phyloP scores from a whole-genome alignment of 345 rosid genomes.

The Schrenkiella parvula region DNA sequence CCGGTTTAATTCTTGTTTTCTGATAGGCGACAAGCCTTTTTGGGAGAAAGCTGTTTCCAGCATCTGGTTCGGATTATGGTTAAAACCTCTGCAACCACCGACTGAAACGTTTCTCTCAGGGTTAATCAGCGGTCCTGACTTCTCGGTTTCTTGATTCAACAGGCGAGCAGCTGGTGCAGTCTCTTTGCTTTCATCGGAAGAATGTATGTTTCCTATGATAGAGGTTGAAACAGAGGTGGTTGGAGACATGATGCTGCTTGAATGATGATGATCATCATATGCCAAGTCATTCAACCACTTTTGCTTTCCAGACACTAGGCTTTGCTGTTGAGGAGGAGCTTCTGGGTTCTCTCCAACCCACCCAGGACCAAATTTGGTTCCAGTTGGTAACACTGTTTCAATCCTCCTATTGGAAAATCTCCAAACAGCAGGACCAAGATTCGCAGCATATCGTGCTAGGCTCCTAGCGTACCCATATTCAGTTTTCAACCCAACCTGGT shows the following conservation, averaged over 20 bases:
- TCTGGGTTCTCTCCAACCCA: conserved; percentile 75
- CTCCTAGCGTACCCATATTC: conserved; percentile 80
- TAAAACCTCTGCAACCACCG: neutral
- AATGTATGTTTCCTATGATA: neutral
- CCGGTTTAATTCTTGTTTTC: conserved; percentile 33
- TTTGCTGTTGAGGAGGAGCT: conserved; percentile 28
- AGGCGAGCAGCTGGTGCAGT: conserved; percentile 20
- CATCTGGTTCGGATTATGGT: conserved; percentile 5
- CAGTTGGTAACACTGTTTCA: conserved; percentile 54
- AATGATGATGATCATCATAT: conserved; percentile 26
- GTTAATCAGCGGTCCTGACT: neutral
- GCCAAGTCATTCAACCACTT: conserved; percentile 23
- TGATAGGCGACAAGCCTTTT: conserved; percentile 16
- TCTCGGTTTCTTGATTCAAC: conserved; percentile 34
- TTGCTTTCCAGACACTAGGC: conserved; percentile 13
- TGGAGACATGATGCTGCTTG: conserved; percentile 39
- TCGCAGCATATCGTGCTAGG: conserved; percentile 74
- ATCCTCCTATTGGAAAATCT: conserved; percentile 54
- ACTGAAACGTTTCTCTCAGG: conserved; percentile 10
- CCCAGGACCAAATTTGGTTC: conserved; percentile 67
- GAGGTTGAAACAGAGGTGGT: conserved; percentile 30
- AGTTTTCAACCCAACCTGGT: conserved; percentile 74
- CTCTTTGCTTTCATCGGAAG: conserved; percentile 34
- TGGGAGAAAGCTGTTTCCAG: conserved; percentile 18
- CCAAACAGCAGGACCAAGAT: conserved; percentile 69